phyloP scores from a whole-genome alignment of 805 yeast genomes.

The Candida taoyuanica region DNA sequence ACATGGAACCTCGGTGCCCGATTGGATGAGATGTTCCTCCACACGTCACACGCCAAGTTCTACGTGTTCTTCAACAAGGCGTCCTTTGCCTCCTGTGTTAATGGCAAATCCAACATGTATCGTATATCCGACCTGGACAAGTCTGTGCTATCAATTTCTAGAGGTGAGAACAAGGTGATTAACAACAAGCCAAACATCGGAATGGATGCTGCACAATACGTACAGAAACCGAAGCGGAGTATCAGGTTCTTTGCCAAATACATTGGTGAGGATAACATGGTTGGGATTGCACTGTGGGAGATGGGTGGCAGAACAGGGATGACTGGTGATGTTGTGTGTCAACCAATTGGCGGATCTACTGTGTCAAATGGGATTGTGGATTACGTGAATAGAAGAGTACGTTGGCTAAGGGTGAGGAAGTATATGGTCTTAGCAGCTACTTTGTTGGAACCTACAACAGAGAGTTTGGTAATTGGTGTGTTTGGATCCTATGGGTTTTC shows the following conservation, averaged over 20 bases:
- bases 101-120: conserved; percentile 83
- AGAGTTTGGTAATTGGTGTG: conserved; percentile 60
- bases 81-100: conserved; percentile 82
- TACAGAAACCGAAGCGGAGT: conserved; percentile 38
- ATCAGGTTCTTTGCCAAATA: conserved; percentile 69
- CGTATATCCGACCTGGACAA: conserved; percentile 58
- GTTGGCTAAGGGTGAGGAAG: conserved; percentile 85
- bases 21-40: conserved; percentile 79
- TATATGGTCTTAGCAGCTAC: conserved; percentile 88
- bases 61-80: conserved; percentile 73
- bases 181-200: conserved; percentile 34
- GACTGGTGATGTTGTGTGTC: conserved; percentile 75
- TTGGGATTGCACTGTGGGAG: conserved; percentile 81
- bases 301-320: conserved; percentile 67
- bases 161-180: conserved; percentile 25
- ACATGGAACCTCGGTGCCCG: conserved; percentile 46
- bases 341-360: conserved; percentile 52
- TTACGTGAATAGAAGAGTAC: conserved; percentile 61
- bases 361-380: conserved; percentile 40
- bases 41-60: conserved; percentile 82
- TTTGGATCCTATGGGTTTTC: conserved; percentile 61
- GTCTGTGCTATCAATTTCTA: conserved; percentile 44
- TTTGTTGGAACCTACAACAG: conserved; percentile 81
- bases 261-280: conserved; percentile 92
- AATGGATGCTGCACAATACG: conserved; percentile 29